Evolutionary conservation across 768 basidiomycete genomes (phyloP).

Genomic region (Lactifluus subvellereus): DNA sequence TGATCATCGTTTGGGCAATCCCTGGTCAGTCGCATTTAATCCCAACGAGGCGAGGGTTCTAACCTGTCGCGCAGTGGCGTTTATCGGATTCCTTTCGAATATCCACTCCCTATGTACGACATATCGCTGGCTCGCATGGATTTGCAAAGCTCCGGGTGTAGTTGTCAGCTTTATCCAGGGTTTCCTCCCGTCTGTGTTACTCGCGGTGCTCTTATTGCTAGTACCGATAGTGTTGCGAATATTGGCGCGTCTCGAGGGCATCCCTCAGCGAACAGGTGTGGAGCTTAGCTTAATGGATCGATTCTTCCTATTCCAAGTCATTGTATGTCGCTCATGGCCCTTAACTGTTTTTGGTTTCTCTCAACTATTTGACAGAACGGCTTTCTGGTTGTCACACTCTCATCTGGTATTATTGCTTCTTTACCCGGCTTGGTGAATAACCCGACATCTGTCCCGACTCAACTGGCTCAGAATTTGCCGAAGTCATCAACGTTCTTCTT

Average conservation of each 20-base stretch:
- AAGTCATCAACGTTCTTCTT: constrained; percentile 86
- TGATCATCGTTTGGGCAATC: constrained; percentile 87
- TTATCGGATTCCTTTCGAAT: constrained; percentile 84
- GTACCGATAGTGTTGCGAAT: constrained; percentile 78
- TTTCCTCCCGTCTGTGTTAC: constrained; percentile 80
- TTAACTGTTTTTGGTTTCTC: neutral
- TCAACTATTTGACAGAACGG: constrained; percentile 55
- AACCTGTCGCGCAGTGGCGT: constrained; percentile 27
- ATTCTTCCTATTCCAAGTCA: constrained; percentile 87
- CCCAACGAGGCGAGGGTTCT: neutral
- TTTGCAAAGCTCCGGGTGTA: constrained; percentile 61
- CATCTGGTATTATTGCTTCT: constrained; percentile 76
- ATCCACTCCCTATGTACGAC: constrained; percentile 59
- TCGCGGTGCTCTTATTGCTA: constrained; percentile 89
- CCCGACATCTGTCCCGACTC: constrained; percentile 60
- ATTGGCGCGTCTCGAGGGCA: constrained; percentile 84
- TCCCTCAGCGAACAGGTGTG: constrained; percentile 77
- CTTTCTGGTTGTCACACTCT: constrained; percentile 85
- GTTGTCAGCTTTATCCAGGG: constrained; percentile 85
- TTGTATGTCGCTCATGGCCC: constrained; percentile 45
- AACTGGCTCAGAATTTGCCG: constrained; percentile 79
- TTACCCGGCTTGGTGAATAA: constrained; percentile 56
- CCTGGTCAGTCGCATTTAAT: constrained; percentile 47
- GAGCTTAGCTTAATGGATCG: constrained; percentile 90
- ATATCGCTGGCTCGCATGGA: constrained; percentile 74